These are phyloP conservation scores for Zygosaccharomyces sapae DNA, from an alignment of 1,139 yeast genomes.

Conservation along the genomic window DNA sequence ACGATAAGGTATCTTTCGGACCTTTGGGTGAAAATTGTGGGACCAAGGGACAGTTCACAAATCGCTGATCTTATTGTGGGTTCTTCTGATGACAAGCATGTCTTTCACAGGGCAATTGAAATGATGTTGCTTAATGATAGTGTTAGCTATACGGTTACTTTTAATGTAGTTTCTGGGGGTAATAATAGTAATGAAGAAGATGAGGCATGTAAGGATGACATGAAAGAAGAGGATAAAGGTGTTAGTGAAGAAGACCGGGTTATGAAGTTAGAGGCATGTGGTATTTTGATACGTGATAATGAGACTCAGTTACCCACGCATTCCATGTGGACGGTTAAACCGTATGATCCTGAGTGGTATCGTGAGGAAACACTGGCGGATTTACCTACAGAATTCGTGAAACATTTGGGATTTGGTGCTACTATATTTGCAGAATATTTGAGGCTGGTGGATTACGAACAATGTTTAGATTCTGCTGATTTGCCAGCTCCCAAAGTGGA, in stretches of 20 bases:
- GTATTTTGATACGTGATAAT: conserved; percentile 76
- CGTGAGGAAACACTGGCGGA: conserved; percentile 49
- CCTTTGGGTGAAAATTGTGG: conserved; percentile 69
- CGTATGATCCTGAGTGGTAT: conserved; percentile 52
- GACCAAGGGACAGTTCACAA: conserved; percentile 41
- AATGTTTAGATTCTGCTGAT: conserved; percentile 55
- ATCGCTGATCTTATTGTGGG: conserved; percentile 68
- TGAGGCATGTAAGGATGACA: conserved; percentile 9
- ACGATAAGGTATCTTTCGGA: conserved; percentile 67
- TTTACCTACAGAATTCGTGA: conserved; percentile 63
- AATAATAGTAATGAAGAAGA: conserved; percentile 9
- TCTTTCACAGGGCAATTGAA: conserved; percentile 66
- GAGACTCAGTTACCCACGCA: conserved; percentile 58
- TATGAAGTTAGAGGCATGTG: conserved; percentile 87
- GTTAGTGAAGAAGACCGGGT: conserved; percentile 21
- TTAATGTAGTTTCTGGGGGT: conserved; percentile 32
- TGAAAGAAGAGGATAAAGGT: conserved; percentile 39
- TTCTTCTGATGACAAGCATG: conserved; percentile 56
- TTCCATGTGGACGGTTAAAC: conserved; percentile 91
- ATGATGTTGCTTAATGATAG: conserved; percentile 73
- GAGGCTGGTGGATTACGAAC: conserved; percentile 55
- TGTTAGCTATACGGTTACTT: conserved; percentile 66
- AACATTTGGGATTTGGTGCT: conserved; percentile 82
- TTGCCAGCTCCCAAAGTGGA: conserved; percentile 76
- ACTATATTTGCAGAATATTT: conserved; percentile 77